These are phyloP conservation scores for Ramaria rubella DNA, from an alignment of 768 basidiomycete species.

Conservation along the genomic window DNA sequence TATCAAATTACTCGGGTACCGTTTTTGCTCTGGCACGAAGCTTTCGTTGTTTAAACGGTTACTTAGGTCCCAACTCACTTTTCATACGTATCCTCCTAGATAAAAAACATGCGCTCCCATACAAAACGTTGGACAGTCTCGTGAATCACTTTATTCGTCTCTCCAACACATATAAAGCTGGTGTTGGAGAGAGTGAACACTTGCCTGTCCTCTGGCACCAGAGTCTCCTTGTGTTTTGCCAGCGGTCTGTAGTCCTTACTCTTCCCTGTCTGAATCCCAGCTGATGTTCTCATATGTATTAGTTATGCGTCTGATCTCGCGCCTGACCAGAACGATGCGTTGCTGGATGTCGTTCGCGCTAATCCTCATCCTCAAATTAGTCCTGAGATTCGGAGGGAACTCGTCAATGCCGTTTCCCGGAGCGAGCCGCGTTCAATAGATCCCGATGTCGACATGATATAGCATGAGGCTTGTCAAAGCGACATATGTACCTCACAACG, in stretches of 20 bases:
- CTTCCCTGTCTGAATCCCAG: constrained; percentile 2
- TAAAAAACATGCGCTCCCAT: constrained; percentile 96
- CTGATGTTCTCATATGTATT: background rate
- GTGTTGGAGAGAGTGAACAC: constrained; percentile 65
- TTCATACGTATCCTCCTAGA: constrained; percentile 96
- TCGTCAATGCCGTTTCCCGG: constrained; percentile 79
- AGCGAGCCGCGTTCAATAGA: constrained; percentile 70
- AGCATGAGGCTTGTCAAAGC: background rate
- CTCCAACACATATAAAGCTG: constrained; percentile 77
- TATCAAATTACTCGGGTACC: constrained; percentile 84
- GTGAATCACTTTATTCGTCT: constrained; percentile 98
- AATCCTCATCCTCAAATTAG: constrained; percentile 85
- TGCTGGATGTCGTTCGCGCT: constrained; percentile 86
- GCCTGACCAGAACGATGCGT: constrained; percentile 93
- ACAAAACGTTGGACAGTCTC: constrained; percentile 94
- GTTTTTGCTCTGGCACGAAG: background rate
- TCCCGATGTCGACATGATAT: constrained; percentile 56
- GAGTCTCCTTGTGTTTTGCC: constrained; percentile 87
- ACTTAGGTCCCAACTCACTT: constrained; percentile 78
- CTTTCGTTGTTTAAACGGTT: background rate
- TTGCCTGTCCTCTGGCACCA: constrained; percentile 99
- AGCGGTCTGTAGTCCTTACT: constrained; percentile 50
- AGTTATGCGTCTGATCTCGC: constrained; percentile 94
- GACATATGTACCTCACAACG: background rate
- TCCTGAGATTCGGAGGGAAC: constrained; percentile 83